phyloP scores from a whole-genome alignment of 768 basidiomycete species.

The Leccinum truebloodii region DNA sequence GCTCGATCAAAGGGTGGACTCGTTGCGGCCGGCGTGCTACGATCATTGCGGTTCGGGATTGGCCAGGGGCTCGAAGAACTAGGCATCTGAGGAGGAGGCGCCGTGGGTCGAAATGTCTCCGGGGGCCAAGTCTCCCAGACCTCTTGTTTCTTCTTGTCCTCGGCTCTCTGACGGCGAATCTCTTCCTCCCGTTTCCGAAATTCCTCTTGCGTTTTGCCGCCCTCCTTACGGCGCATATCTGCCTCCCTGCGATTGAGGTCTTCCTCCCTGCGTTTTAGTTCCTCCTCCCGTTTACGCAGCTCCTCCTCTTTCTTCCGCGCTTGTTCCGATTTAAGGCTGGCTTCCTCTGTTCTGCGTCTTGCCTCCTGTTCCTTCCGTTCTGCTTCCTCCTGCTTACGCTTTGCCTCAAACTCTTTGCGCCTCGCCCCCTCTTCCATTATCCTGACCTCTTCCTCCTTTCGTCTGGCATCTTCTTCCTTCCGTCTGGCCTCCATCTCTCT shows the following conservation, averaged over 20 bases:
- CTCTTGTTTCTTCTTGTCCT: constrained; percentile 34
- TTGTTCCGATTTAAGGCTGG: constrained; percentile 24
- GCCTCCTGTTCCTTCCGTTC: constrained; percentile 34
- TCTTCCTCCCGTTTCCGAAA: constrained; percentile 35
- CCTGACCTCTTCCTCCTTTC: constrained; percentile 30
- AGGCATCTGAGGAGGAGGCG: constrained; percentile 30
- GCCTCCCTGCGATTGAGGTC: constrained; percentile 33
- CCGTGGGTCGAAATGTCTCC: constrained; percentile 23
- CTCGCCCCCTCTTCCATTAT: constrained; percentile 25
- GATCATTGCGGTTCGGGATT: constrained; percentile 33
- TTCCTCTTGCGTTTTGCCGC: constrained; percentile 28
- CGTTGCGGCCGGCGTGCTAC: constrained; percentile 35
- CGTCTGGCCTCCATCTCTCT: constrained; percentile 29
- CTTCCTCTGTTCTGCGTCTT: constrained; percentile 28
- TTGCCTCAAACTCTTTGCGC: constrained; percentile 33
- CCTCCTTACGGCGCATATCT: constrained; percentile 33
- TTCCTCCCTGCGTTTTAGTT: constrained; percentile 33
- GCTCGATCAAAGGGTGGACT: constrained; percentile 34
- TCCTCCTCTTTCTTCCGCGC: constrained; percentile 29
- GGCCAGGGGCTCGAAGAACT: constrained; percentile 33
- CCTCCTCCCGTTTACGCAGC: constrained; percentile 28
- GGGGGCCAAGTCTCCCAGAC: constrained; percentile 32
- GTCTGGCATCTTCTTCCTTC: constrained; percentile 33
- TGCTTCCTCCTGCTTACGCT: constrained; percentile 32
- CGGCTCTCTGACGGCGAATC: constrained; percentile 31